Evolutionary conservation across 139 green algal genomes (phyloP), one percentile per base, ranked within the genome.

Genomic region (Zygnema cylindricum): DNA sequence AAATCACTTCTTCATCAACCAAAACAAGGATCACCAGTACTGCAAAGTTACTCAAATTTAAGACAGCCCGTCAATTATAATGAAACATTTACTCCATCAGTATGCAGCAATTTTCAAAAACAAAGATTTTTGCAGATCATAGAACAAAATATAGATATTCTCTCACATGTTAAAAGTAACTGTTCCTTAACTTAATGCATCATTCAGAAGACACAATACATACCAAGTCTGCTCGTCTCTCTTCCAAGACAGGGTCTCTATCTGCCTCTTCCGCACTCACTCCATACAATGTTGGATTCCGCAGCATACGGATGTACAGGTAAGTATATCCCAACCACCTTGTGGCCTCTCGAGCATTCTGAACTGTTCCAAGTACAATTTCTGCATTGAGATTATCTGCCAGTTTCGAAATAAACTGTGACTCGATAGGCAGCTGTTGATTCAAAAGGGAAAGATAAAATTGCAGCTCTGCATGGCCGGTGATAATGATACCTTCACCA

Each of bases 361-460:
- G 32, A 54, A 92, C 88, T 0, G 94, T 97, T 11, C 97, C 96
- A 84, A 99, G 93, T 77, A 98, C 97, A 22, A 99, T 89, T 95
- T 99, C 97, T 1, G 97, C 97, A 78, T 99, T 99, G 23, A 99
- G 92, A 89, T 96, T 97, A 94, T 99, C 96, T 1, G 96, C 86
- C 36, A 99, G 93, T 33, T 93, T 94, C 43, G 76, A 90, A 3
- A 99, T 92, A 76, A 96, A 97, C 94, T 99, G 97, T 88, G 88
- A 95, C 95, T 99, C 97, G 49, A 99, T 98, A 41, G 97, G 97
- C 89, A 99, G 95, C 94, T 99, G 97, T 94, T 96, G 93, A 93
- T 99, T 99, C 91, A 99, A 96, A 3, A 99, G 94, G 35, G 93
- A 97, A 43, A 99, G 95, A 95, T 99, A 99, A 92, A 97, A 99